phyloP scores from a whole-genome alignment of 1,284 basidiomycete species.

The Crepidotus sp. region DNA sequence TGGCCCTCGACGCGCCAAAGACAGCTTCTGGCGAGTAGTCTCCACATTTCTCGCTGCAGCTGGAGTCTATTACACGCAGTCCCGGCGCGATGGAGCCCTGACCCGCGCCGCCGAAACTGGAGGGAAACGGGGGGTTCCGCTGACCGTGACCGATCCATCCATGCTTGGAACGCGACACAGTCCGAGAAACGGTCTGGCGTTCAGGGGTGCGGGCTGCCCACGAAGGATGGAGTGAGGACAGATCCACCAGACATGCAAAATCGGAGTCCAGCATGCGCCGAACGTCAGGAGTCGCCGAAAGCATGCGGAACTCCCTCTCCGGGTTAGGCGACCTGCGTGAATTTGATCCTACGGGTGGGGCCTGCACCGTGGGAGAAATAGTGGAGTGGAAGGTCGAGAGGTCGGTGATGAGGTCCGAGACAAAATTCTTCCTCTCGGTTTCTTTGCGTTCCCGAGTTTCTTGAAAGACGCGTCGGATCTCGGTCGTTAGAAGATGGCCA shows the following conservation, averaged over 20 bases:
- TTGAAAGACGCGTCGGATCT: conserved; percentile 4
- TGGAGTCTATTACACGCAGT: conserved; percentile 8
- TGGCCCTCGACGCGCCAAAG: conserved; percentile 1
- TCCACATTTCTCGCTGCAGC: conserved; percentile 3
- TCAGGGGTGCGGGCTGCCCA: neutral
- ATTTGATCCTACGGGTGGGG: neutral
- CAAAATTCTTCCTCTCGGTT: conserved; percentile 1
- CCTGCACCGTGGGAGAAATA: neutral
- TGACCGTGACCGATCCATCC: conserved; percentile 6
- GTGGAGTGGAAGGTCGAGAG: conserved; percentile 6
- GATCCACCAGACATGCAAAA: conserved; percentile 8
- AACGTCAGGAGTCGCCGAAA: conserved; percentile 1
- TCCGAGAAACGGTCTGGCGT: neutral
- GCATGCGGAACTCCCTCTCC: conserved; percentile 3
- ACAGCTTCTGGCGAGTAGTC: conserved; percentile 4
- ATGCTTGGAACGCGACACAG: conserved; percentile 5
- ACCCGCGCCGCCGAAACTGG: neutral
- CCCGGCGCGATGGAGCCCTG: neutral
- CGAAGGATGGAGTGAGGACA: conserved; percentile 4
- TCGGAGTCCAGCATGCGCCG: conserved; percentile 10
- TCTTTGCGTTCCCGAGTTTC: conserved; percentile 9
- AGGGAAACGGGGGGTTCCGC: neutral
- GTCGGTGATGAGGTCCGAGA: conserved; percentile 6
- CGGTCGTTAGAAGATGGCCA: conserved; percentile 3
- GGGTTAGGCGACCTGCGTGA: neutral